Evolutionary conservation across 2,329 filamentous ascomycete genomes (phyloP), one percentile per base, ranked within the genome.

Genomic region (Diaporthe ilicicola): DNA sequence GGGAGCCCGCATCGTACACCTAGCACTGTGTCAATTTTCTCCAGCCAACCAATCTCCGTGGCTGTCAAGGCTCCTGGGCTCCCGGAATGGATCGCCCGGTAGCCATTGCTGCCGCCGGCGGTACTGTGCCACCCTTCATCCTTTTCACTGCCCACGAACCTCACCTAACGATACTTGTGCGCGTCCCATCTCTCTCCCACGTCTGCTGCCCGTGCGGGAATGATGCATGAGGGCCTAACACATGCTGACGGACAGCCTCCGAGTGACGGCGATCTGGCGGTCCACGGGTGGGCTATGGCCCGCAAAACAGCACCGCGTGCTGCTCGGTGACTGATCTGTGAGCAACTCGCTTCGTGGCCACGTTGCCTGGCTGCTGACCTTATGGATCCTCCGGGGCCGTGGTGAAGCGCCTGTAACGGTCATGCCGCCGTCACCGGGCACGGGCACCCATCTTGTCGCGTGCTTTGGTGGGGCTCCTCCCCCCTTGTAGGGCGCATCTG

Each of bases 1-100:
- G 29, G 37, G 34, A 51, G 54, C 42, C 65, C 50, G 24, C 50
- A 37, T 42, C 55, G 46, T 46, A 42, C 34, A 24, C 42, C 54
- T 67, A 50, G 50, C 70, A 72, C 70, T 70, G 70, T 72, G 70
- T 32, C 53, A 27, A 59, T 48, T 61, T 59, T 37, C 53, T 17
- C 46, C 39, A 37, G 22, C 55, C 44, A 42, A 69, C 70, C 66
- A 69, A 65, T 71, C 66, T 70, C 53, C 42, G 34, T 55, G 29
- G 37, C 34, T 32, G 69, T 64, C 61, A 50, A 50, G 53, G 54
- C 44, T 48, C 37, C 37, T 37, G 39, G 24, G 46, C 37, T 32
- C 4, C 2, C 59, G 29, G 42, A 34, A 64, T 50, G 59, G 59
- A 64, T 50, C 59, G 15, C 59, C 59, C 37, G 27, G 24, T 64